Evolutionary conservation across 352 stramenopile genomes (phyloP), one percentile per base, ranked within the genome.

Genomic region (Saprolegnia diclina): DNA sequence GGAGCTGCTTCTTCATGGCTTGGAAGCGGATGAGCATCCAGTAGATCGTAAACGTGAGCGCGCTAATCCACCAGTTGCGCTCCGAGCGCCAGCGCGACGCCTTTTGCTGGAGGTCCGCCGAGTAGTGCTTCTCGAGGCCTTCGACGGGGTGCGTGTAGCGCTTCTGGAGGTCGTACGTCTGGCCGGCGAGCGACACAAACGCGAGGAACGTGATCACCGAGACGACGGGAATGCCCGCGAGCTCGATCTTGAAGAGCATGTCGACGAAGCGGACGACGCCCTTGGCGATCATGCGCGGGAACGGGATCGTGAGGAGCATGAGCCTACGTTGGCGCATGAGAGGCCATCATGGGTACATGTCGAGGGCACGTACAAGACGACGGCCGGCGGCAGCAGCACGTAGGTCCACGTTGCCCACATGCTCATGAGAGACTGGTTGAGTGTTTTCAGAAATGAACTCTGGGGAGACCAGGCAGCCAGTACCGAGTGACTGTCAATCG

Each of bases 31-130:
- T 72, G 45, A 92, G 72, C 84, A 92, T 92, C 83, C 84, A 92
- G 74, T 92, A 92, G 65, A 92, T 92, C 29, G 81, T 88, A 67
- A 92, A 92, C 37, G 82, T 89, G 32, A 92, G 81, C 24, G 84
- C 83, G 61, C 82, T 91, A 74, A 92, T 92, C 84, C 84, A 92
- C 82, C 82, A 92, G 73, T 92, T 92, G 55, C 84, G 73, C 73
- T 92, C 84, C 10, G 77, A 83, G 32, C 84, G 79, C 84, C 84
- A 92, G 52, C 84, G 81, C 45, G 80, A 79, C 22, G 84, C 84
- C 57, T 91, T 90, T 76, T 92, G 88, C 79, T 90, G 82, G 64
- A 92, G 67, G 67, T 92, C 82, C 16, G 82, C 82, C 22, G 79
- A 79, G 72, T 86, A 92, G 69, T 92, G 82, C 72, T 65, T 88